These are phyloP conservation scores for Apiospora marii DNA, from an alignment of 2,329 filamentous ascomycete genomes.

Conservation along the genomic window DNA sequence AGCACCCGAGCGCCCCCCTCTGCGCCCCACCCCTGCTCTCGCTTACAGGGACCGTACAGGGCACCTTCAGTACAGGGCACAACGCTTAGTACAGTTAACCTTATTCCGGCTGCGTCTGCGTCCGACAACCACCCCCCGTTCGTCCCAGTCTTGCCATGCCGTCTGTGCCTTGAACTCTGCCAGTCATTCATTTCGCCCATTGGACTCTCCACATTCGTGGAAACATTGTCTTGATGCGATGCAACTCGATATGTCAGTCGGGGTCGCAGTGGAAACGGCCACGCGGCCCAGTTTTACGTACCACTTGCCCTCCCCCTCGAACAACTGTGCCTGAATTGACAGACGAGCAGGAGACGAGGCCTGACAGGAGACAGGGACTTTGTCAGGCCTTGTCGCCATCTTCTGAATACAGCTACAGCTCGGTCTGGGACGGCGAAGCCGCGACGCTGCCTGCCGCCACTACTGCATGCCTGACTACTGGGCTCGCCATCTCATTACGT, in stretches of 20 bases:
- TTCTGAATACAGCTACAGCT: not conserved
- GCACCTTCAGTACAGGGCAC: constrained; percentile 18
- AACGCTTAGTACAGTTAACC: constrained; percentile 35
- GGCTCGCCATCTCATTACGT: not conserved
- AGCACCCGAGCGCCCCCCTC: constrained; percentile 10
- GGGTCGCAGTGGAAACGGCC: constrained; percentile 9
- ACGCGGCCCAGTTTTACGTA: constrained; percentile 13
- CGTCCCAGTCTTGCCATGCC: not conserved
- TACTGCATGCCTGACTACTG: constrained; percentile 1
- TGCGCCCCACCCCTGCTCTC: constrained; percentile 14
- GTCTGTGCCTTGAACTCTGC: constrained; percentile 16
- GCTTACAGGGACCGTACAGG: constrained; percentile 26
- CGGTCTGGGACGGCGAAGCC: not conserved
- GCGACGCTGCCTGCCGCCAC: not conserved
- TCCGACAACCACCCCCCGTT: constrained; percentile 30
- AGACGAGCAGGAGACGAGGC: not conserved
- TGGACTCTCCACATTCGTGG: not conserved
- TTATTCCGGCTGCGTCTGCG: constrained; percentile 45
- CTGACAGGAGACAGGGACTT: not conserved
- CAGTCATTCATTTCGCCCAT: constrained; percentile 24
- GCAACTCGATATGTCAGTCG: constrained; percentile 13
- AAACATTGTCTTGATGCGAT: constrained; percentile 2
- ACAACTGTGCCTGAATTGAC: not conserved
- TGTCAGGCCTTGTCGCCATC: not conserved
- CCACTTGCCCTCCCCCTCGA: not conserved